A percentile compares a stretch with the other conserved stretches of the same genome.
phyloP scores from a whole-genome alignment of 345 rosid genomes.

The Salix caprea region DNA sequence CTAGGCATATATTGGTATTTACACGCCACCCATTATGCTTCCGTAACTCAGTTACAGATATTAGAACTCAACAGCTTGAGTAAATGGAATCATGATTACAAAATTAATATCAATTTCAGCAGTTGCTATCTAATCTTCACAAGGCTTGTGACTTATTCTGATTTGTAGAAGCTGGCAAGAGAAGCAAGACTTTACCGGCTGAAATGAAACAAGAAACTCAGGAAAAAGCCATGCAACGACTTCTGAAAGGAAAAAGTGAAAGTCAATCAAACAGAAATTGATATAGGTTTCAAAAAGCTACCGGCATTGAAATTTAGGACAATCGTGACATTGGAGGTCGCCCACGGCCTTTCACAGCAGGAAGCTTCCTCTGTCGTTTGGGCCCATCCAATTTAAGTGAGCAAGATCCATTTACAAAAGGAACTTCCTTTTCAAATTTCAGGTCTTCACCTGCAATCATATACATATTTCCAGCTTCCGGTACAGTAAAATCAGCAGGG shows the following conservation, averaged over 20 bases:
- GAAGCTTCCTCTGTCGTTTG: constrained; percentile 48
- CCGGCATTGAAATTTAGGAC: constrained; percentile 11
- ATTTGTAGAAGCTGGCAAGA: constrained; percentile 9
- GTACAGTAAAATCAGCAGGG: constrained; percentile 84
- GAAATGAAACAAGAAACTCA: constrained; percentile 1
- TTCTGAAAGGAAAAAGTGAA: not conserved
- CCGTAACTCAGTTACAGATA: not conserved
- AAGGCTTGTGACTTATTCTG: not conserved
- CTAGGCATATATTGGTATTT: constrained; percentile 24
- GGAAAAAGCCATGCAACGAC: not conserved
- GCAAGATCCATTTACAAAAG: constrained; percentile 18
- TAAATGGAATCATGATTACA: not conserved
- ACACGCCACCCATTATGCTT: constrained; percentile 21
- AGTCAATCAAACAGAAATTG: not conserved
- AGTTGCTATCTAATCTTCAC: constrained; percentile 8
- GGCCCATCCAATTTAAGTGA: constrained; percentile 20
- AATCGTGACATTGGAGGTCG: constrained; percentile 14
- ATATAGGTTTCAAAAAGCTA: constrained; percentile 8
- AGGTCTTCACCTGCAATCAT: constrained; percentile 60
- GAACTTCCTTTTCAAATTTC: constrained; percentile 29
- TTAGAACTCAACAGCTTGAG: not conserved
- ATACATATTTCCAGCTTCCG: constrained; percentile 62
- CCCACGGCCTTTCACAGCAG: constrained; percentile 24
- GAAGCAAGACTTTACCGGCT: constrained; percentile 12
- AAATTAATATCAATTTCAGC: not conserved